A percentile compares a stretch with the other conserved stretches of the same genome.
Evolutionary conservation across 768 basidiomycete species (phyloP).

Genomic region (Guyanaporus albipodus): DNA sequence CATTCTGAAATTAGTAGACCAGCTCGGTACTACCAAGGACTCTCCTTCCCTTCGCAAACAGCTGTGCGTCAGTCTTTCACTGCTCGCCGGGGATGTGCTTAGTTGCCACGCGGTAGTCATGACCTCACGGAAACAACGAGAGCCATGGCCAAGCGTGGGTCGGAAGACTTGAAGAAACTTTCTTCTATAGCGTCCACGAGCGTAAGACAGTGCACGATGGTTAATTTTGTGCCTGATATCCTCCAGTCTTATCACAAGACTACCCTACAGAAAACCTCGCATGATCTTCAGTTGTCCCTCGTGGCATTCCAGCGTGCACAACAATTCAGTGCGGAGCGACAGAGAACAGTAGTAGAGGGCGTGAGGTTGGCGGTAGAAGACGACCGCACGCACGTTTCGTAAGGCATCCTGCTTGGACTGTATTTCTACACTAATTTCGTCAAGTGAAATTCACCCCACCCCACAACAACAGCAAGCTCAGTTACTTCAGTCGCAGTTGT

Average conservation of each 20-base stretch:
- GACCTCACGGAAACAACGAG: slow-evolving; percentile 93
- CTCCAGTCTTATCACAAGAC: slow-evolving; percentile 75
- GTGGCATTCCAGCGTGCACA: slow-evolving; percentile 91
- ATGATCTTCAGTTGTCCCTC: slow-evolving; percentile 87
- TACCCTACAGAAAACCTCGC: slow-evolving; percentile 85
- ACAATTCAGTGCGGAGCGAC: slow-evolving; percentile 83
- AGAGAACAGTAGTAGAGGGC: slow-evolving; percentile 83
- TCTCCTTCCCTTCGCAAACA: slow-evolving; percentile 75
- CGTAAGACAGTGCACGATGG: slow-evolving; percentile 37
- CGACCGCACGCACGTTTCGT: slow-evolving; percentile 40
- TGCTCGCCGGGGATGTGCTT: not conserved
- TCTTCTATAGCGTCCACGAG: slow-evolving; percentile 60
- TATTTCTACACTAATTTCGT: slow-evolving; percentile 1
- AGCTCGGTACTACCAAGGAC: slow-evolving; percentile 83
- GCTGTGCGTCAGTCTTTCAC: slow-evolving; percentile 52
- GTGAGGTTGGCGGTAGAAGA: slow-evolving; percentile 85
- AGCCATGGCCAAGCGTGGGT: slow-evolving; percentile 91
- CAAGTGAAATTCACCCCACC: slow-evolving; percentile 38
- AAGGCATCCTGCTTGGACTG: not conserved
- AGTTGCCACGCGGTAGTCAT: slow-evolving; percentile 50
- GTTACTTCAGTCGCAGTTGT: slow-evolving; percentile 67
- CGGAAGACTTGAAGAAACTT: slow-evolving; percentile 89
- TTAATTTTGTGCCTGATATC: not conserved
- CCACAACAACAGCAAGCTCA: slow-evolving; percentile 68
- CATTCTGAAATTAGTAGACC: slow-evolving; percentile 93